A percentile compares a stretch with the other conserved stretches of the same genome.
Evolutionary conservation across 2,329 filamentous ascomycete species (phyloP).

Genomic region (Fusarium ambrosium): DNA sequence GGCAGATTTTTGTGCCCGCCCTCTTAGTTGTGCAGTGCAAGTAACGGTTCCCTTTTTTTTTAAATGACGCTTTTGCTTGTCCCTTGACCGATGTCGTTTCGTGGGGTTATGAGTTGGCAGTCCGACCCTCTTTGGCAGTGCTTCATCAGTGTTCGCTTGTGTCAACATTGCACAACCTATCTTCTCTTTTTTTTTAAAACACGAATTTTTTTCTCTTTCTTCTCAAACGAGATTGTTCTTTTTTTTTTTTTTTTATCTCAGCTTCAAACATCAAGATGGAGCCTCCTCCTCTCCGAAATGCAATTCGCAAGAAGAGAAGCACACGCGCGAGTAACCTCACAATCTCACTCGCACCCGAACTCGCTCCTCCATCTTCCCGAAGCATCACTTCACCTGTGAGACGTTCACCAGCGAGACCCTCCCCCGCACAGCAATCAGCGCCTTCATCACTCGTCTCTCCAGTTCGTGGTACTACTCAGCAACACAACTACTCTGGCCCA

Average conservation of each 20-base stretch:
- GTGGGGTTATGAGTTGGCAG: not conserved
- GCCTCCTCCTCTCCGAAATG: slow-evolving; percentile 20
- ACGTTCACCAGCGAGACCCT: not conserved
- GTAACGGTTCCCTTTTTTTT: not conserved
- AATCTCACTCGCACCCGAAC: slow-evolving; percentile 32
- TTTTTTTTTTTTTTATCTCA: not conserved
- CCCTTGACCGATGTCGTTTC: not conserved
- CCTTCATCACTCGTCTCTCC: slow-evolving; percentile 24
- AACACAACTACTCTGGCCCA: slow-evolving; percentile 14
- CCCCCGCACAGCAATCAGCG: slow-evolving; percentile 13
- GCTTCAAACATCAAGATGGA: slow-evolving; percentile 18
- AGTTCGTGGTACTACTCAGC: slow-evolving; percentile 19
- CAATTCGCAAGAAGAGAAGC: slow-evolving; percentile 34
- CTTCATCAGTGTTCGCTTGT: slow-evolving; percentile 11
- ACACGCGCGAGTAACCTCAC: slow-evolving; percentile 22
- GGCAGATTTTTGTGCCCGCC: not conserved
- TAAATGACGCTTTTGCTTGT: not conserved
- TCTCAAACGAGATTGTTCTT: not conserved
- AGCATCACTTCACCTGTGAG: slow-evolving; percentile 28
- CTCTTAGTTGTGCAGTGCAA: not conserved
- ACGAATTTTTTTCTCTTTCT: no score
- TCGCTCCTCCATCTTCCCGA: slow-evolving; percentile 4
- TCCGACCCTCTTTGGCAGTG: slow-evolving; percentile 16
- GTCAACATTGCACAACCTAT: not conserved
- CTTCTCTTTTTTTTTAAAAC: not conserved